Percentiles rank a stretch among this genome's conserved stretches.
Evolutionary conservation across 202 grass and related monocot species (phyloP).

Genomic region (Eragrostis tef): DNA sequence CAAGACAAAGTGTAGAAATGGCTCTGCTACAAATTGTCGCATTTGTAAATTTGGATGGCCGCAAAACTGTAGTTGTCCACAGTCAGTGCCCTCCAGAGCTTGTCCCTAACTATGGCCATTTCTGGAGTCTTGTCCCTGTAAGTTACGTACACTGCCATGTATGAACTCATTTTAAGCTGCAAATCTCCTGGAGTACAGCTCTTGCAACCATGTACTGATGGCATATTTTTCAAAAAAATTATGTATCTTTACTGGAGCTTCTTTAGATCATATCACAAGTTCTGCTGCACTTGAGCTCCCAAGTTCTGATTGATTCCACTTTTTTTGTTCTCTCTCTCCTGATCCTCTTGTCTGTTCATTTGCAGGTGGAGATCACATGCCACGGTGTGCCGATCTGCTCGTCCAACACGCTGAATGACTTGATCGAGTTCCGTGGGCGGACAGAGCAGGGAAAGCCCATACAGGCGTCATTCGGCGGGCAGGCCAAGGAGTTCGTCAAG

Average conservation of each 20-base stretch:
- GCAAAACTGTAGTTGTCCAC: neutral
- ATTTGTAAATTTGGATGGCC: slow-evolving; percentile 30
- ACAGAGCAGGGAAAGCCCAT: slow-evolving; percentile 42
- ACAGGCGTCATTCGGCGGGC: slow-evolving; percentile 45
- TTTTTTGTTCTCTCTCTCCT: too few species aligned
- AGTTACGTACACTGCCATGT: too few species aligned
- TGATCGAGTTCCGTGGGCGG: slow-evolving; percentile 65
- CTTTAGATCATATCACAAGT: too few species aligned
- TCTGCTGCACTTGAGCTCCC: too few species aligned
- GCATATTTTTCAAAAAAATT: neutral
- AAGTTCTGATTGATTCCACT: too few species aligned
- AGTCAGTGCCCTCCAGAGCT: neutral
- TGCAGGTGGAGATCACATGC: slow-evolving; percentile 77
- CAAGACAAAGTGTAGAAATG: neutral
- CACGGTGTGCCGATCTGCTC: slow-evolving; percentile 59
- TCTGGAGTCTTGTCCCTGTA: too few species aligned
- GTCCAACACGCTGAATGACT: slow-evolving; percentile 49
- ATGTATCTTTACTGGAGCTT: neutral
- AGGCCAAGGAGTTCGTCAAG: slow-evolving; percentile 81
- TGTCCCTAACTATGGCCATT: too few species aligned
- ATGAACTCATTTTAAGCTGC: neutral
- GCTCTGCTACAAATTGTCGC: neutral
- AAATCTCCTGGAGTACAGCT: neutral
- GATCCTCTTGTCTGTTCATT: neutral
- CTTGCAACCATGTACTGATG: slow-evolving; percentile 11